Conservation (phyloP, 1,284 basidiomycete genomes). For the Cryptococcus sp. region DNA sequence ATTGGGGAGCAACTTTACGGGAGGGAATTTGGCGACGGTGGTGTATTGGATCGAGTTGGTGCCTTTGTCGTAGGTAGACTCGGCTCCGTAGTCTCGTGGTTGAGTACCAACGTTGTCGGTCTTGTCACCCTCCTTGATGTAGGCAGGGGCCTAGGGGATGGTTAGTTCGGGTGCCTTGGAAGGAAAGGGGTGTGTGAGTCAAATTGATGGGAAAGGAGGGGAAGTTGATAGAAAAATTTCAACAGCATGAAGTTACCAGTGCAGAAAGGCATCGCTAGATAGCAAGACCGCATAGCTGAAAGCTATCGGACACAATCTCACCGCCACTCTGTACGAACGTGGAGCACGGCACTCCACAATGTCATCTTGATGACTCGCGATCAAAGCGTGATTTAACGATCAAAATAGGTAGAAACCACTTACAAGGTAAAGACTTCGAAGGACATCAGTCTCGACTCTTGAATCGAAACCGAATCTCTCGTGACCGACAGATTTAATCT, state of each 20-base stretch:
- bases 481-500: slow-evolving; percentile 61
- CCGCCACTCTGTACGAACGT: too few relatives aligned
- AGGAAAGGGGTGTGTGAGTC: background rate
- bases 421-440: slow-evolving; percentile 80
- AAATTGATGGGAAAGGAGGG: background rate
- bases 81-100: slow-evolving; percentile 61
- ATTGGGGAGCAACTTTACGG: slow-evolving; percentile 78
- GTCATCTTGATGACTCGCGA: background rate
- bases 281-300: too few relatives aligned
- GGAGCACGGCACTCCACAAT: background rate
- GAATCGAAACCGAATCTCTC: slow-evolving; percentile 82
- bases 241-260: background rate
- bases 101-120: slow-evolving; percentile 53
- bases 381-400: background rate
- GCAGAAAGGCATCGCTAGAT: too few relatives aligned
- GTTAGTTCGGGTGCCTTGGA: background rate
- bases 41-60: slow-evolving; percentile 80
- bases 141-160: slow-evolving; percentile 32
- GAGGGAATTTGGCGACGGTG: slow-evolving; percentile 82
- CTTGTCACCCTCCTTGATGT: slow-evolving; percentile 53
- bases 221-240: background rate
- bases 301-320: too few relatives aligned
- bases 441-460: slow-evolving; percentile 67
- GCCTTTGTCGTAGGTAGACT: slow-evolving; percentile 75
- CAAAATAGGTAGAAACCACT: slow-evolving; percentile 39